Evolutionary conservation across 208 protist genomes (phyloP), one percentile per base, ranked within the genome.

Genomic region (Naegleria fowleri): DNA sequence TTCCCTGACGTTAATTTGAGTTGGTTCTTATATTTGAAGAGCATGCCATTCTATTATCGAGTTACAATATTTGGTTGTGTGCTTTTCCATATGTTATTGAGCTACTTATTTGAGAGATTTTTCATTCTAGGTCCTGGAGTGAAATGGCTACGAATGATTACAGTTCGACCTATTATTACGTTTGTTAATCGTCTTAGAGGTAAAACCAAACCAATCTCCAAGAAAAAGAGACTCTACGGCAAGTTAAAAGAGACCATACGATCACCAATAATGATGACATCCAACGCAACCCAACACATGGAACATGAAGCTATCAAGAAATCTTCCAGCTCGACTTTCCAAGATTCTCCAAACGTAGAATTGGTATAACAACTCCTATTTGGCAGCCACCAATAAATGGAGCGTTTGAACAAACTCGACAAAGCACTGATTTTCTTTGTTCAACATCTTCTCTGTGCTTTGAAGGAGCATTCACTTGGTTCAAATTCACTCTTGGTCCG

Each of bases 81-180:
- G 58, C 13, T 83, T 29, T 6, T 39, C 52, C 43, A 90, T 39
- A 39, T 90, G 39, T 33, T 55, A 0, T 43, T 90, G 11, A n/a
- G 11, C 40, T 90, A 90, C 52, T 13, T 13, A 3, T 79, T 90
- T 43, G 87, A 90, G 25, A 90, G 75, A 48, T 84, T 90, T 16
- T 90, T 90, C 40, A 83, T 90, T 59, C 22, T 90, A 19, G 83
- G 83, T 36, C 29, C 16, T 36, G 67, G 67, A 36, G 16, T 79
- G 67, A 79, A 36, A 33, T 79, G 67, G 67, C n/a, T 79, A n/a
- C 19, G 29, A 79, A 33, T 79, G 67, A 36, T 79, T 36, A 36
- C 67, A 79, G 9, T 79, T 25, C 16, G 67, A 36, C 67, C 67
- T 15, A 36, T 79, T 11, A 79, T 36, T 36, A 25, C 6, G 0